Percentiles rank a stretch among this genome's conserved stretches.
Conservation (phyloP, 2,329 filamentous ascomycete species). For the Fusarium albidum region DNA sequence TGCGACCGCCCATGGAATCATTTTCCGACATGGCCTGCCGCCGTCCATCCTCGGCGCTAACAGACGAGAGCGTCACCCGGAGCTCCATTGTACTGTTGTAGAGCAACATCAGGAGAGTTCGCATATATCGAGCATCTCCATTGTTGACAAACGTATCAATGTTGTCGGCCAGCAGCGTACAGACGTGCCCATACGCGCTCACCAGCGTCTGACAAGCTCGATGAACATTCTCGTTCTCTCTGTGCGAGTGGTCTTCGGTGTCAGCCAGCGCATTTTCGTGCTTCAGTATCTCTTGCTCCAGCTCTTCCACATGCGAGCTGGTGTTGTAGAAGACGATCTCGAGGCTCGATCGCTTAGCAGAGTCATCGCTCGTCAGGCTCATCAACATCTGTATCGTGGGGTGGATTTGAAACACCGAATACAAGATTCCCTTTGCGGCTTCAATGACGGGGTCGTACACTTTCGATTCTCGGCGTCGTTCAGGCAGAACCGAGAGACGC, state of each 20-base stretch:
- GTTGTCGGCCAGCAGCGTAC: slow-evolving; percentile 66
- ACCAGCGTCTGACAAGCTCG: slow-evolving; percentile 70
- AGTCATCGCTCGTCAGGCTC: slow-evolving; percentile 67
- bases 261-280: slow-evolving; percentile 60
- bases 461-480: slow-evolving; percentile 69
- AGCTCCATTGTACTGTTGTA: slow-evolving; percentile 75
- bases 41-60: slow-evolving; percentile 39
- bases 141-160: slow-evolving; percentile 72
- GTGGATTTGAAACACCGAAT: slow-evolving; percentile 73
- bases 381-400: slow-evolving; percentile 73
- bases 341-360: slow-evolving; percentile 68
- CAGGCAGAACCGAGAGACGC: slow-evolving; percentile 69
- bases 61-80: slow-evolving; percentile 59
- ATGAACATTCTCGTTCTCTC: slow-evolving; percentile 70
- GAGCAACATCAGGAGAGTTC: slow-evolving; percentile 68
- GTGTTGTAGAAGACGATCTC: slow-evolving; percentile 75
- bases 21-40: slow-evolving; percentile 22
- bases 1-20: slow-evolving; percentile 50
- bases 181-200: slow-evolving; percentile 71
- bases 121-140: slow-evolving; percentile 72
- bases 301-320: slow-evolving; percentile 70
- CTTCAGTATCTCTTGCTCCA: slow-evolving; percentile 71
- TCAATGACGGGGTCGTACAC: slow-evolving; percentile 69
- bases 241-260: slow-evolving; percentile 56
- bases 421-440: slow-evolving; percentile 71